phyloP scores from a whole-genome alignment of 1,284 basidiomycete species.

The Papiliotrema fonsecae region DNA sequence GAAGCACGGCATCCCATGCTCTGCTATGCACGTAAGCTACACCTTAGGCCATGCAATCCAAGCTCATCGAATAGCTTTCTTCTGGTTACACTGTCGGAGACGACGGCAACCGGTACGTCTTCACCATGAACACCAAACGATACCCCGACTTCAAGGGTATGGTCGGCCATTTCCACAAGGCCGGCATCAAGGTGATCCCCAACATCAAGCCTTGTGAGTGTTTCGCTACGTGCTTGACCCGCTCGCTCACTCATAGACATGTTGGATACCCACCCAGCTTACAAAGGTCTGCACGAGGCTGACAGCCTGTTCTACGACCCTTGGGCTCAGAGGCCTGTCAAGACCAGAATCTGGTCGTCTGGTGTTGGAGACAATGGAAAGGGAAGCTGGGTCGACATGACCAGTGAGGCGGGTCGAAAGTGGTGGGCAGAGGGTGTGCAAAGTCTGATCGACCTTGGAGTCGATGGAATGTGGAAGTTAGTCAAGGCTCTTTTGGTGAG shows the following conservation, averaged over 20 bases:
- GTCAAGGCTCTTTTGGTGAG: slow-evolving; percentile 5
- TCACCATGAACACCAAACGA: slow-evolving; percentile 48
- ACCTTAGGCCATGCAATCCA: neutral
- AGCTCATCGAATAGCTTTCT: slow-evolving; percentile 29
- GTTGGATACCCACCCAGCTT: slow-evolving; percentile 42
- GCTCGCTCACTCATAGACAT: slow-evolving; percentile 18
- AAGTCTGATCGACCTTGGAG: slow-evolving; percentile 43
- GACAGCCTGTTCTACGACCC: slow-evolving; percentile 46
- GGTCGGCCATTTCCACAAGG: slow-evolving; percentile 43
- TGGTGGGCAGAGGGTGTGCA: slow-evolving; percentile 50
- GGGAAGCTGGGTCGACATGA: slow-evolving; percentile 50
- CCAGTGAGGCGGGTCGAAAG: slow-evolving; percentile 38
- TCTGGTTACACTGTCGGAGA: slow-evolving; percentile 48
- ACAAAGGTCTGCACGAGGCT: slow-evolving; percentile 32
- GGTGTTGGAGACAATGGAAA: slow-evolving; percentile 44
- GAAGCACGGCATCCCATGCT: slow-evolving; percentile 49
- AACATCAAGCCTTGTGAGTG: slow-evolving; percentile 49
- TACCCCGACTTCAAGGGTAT: slow-evolving; percentile 50
- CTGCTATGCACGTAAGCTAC: slow-evolving; percentile 34
- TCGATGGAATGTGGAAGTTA: slow-evolving; percentile 50
- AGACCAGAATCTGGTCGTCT: slow-evolving; percentile 48
- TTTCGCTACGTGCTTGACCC: too few species aligned
- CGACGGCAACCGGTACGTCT: slow-evolving; percentile 47
- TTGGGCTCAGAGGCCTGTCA: slow-evolving; percentile 32
- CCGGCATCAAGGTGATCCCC: slow-evolving; percentile 48